Evolutionary conservation across 441 rosid species (phyloP), one percentile per base, ranked within the genome.

Genomic region (Aquilaria agallochum): DNA sequence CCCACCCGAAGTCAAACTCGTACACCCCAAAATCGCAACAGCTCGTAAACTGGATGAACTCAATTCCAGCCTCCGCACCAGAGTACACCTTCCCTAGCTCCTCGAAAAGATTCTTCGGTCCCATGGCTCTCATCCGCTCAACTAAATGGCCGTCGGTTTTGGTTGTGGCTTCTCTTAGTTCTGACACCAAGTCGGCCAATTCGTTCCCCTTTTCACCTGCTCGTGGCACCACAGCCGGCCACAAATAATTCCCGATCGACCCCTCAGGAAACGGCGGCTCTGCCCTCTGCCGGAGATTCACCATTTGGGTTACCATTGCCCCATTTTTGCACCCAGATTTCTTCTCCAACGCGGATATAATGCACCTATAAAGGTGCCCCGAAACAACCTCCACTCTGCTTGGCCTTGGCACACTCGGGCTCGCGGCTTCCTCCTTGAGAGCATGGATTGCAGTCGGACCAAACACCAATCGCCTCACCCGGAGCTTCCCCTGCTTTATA

Each of bases 381-480:
- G 45, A 52, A 10, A 53, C 58, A 2, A 7, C 58, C 65, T 75
- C 78, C 0, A 69, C 72, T 30, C 79, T 55, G 11, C 79, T 77
- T 0, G 78, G 82, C 15, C 50, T 50, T 55, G 56, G 57, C 59
- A 60, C 55, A 2, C 49, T 36, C 3, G 61, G 55, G 50, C 68
- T 67, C 4, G 65, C 45, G 11, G 69, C 61, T 31, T 64, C 58
- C 12, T 58, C 62, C 69, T 76, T 82, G 14, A 80, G 74, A 33
- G 52, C 46, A 42, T 60, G 53, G 58, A 74, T 71, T 14, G 76
- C 52, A 0, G 74, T 63, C 15, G 78, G 65, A 57, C 74, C 72
- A 34, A 84, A 80, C 36, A 74, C 70, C 34, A 80, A 71, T 66
- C 83, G 76, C 61, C 63, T 64, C 0, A 80, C 71, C 2, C 61